A percentile compares a stretch with the other conserved stretches of the same genome.
phyloP scores from a whole-genome alignment of 2,329 filamentous ascomycete genomes.

The Penicillium glabrum region DNA sequence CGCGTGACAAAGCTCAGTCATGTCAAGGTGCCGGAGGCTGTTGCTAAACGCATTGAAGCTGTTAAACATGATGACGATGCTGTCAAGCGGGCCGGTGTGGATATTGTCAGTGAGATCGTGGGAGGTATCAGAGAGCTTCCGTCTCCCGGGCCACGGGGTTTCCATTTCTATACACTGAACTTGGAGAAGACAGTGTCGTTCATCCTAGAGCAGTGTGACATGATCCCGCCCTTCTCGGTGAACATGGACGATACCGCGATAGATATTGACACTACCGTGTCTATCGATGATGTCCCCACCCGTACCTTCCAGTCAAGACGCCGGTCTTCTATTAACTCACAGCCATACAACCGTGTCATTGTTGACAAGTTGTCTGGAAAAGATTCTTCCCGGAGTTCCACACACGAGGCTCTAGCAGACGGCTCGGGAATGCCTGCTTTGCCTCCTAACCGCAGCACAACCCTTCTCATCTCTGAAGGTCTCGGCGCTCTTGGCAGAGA shows the following conservation, averaged over 20 bases:
- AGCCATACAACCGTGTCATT: constrained; percentile 85
- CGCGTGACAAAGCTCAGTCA: constrained; percentile 93
- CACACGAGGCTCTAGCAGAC: constrained; percentile 68
- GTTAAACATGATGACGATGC: constrained; percentile 49
- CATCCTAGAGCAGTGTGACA: constrained; percentile 78
- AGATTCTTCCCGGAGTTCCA: constrained; percentile 37
- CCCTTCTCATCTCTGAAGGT: constrained; percentile 89
- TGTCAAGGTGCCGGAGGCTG: constrained; percentile 70
- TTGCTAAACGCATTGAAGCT: constrained; percentile 62
- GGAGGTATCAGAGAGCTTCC: constrained; percentile 70
- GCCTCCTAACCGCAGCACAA: constrained; percentile 77
- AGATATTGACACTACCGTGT: constrained; percentile 29
- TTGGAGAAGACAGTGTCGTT: constrained; percentile 94
- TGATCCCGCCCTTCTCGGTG: constrained; percentile 66
- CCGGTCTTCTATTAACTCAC: constrained; percentile 77
- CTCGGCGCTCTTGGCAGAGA: constrained; percentile 86
- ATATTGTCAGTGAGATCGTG: constrained; percentile 79
- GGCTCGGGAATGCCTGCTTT: constrained; percentile 72
- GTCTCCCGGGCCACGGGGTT: constrained; percentile 66
- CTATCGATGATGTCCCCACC: constrained; percentile 23
- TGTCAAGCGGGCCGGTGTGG: constrained; percentile 50
- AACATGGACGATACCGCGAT: constrained; percentile 45
- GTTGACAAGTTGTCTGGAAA: constrained; percentile 57
- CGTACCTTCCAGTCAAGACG: constrained; percentile 46
- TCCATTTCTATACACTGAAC: constrained; percentile 97